Evolutionary conservation across 768 basidiomycete species (phyloP), one percentile per base, ranked within the genome.

Genomic region (Lactarius quietus): DNA sequence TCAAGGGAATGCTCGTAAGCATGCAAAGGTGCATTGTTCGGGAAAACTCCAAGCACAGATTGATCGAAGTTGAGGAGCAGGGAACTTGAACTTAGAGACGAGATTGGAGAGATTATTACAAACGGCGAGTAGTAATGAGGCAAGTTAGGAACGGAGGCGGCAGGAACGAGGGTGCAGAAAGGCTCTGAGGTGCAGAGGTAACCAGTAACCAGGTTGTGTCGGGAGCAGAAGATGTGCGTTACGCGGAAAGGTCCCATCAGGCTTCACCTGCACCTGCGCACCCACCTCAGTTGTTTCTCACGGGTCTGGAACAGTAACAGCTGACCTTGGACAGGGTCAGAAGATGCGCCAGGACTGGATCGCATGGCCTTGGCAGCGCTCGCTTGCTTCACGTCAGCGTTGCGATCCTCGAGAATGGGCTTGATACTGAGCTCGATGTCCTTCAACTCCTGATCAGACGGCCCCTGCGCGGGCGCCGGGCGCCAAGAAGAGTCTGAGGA

Each of bases 1-100:
- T 82, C 82, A 38, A 92, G 79, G 52, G 79, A 76, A 69, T 91
- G 84, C 20, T 79, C 76, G 74, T 91, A 87, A 18, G 76, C 79
- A 73, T 87, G 86, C 23, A 91, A 74, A 0, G 82, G 73, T 23
- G 81, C 84, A 72, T 92, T 92, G 52, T 72, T 77, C 1, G 81
- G 75, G 6, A 85, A 85, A 76, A 81, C 92, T 3, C 85, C 83
- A 38, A 92, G 81, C 71, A 81, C 64, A 43, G 54, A 14, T 39
- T 59, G 59, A 3, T 54, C 59, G 20, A 61, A 60, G 41, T 64
- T 60, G 26, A 59, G 53, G 62, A 23, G 51, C 7, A 4, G 64
- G 65, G 45, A 64, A 52, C 48, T 58, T 60, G 58, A 62, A 65
- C 3, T 59, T 43, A 23, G 62, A 56, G n/a, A 59, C 54, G 26